phyloP scores from a whole-genome alignment of 257 asterid species.

The Ehretia macrophylla region DNA sequence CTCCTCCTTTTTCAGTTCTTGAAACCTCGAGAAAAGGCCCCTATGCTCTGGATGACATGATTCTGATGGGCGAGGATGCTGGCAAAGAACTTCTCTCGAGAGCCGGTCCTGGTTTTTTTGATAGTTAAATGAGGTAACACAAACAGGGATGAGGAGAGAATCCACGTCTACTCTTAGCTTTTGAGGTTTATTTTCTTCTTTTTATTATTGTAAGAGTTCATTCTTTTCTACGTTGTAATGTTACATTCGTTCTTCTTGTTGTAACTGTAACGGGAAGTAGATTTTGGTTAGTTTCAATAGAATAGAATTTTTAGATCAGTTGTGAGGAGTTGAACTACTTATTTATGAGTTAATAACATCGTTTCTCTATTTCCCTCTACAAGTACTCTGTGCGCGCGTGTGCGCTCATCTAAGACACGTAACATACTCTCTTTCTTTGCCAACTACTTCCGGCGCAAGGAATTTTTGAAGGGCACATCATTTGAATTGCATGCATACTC shows the following conservation, averaged over 20 bases:
- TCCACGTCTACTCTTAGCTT: slow-evolving; percentile 1
- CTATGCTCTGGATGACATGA: slow-evolving; percentile 64
- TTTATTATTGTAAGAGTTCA: neutral
- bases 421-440: too few species aligned
- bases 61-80: slow-evolving; percentile 82
- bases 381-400: too few species aligned
- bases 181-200: neutral
- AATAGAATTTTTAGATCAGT: neutral
- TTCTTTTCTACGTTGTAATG: neutral
- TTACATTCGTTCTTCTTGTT: slow-evolving; percentile 13
- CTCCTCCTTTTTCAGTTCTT: slow-evolving; percentile 40
- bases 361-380: neutral
- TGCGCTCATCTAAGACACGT: too few species aligned
- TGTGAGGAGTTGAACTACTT: neutral
- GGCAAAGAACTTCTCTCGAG: slow-evolving; percentile 81
- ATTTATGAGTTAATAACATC: neutral
- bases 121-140: slow-evolving; percentile 9
- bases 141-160: neutral
- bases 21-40: slow-evolving; percentile 81
- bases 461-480: too few species aligned
- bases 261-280: slow-evolving; percentile 5
- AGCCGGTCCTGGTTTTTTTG: slow-evolving; percentile 84
- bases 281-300: neutral
- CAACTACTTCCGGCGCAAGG: too few species aligned
- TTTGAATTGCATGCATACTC: too few species aligned